These are phyloP conservation scores for Neonectria coccinea DNA, from an alignment of 2,329 filamentous ascomycete genomes.

Conservation along the genomic window DNA sequence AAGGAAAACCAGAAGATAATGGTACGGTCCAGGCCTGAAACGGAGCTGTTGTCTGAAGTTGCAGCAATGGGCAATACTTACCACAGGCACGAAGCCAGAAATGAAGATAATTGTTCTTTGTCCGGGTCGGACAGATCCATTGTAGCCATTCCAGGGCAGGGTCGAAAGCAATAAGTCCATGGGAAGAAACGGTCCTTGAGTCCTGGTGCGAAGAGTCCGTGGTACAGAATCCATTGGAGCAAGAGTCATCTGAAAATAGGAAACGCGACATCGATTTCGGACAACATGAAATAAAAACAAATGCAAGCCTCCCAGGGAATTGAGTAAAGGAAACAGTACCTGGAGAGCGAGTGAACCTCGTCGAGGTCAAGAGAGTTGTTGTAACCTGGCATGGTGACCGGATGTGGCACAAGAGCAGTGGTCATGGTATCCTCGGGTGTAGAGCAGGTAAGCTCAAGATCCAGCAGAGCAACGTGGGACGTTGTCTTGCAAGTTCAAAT, in stretches of 20 bases:
- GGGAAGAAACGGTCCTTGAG: conserved; percentile 23
- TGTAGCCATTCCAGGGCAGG: conserved; percentile 20
- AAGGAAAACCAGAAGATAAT: conserved; percentile 40
- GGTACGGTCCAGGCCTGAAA: conserved; percentile 34
- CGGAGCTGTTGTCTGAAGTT: conserved; percentile 40
- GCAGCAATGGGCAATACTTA: conserved; percentile 54
- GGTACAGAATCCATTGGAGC: conserved; percentile 35
- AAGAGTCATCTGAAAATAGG: conserved; percentile 44
- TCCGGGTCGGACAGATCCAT: conserved; percentile 50
- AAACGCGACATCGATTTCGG: conserved; percentile 45
- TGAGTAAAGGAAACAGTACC: conserved; percentile 67
- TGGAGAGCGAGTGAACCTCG: conserved; percentile 70
- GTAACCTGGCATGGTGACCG: conserved; percentile 66
- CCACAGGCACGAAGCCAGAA: conserved; percentile 43
- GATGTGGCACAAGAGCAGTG: conserved; percentile 60
- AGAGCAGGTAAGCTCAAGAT: conserved; percentile 48
- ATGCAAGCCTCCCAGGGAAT: conserved; percentile 57
- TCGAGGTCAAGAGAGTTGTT: conserved; percentile 66
- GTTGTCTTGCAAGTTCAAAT: conserved; percentile 45
- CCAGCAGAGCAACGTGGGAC: conserved; percentile 46
- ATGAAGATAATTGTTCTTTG: conserved; percentile 46
- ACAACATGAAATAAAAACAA: conserved; percentile 49
- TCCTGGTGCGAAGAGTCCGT: conserved; percentile 33
- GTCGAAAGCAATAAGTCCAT: conserved; percentile 28
- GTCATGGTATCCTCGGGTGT: conserved; percentile 61